Evolutionary conservation across 805 yeast species (phyloP), one percentile per base, ranked within the genome.

Genomic region (Lipomyces mesembrius): DNA sequence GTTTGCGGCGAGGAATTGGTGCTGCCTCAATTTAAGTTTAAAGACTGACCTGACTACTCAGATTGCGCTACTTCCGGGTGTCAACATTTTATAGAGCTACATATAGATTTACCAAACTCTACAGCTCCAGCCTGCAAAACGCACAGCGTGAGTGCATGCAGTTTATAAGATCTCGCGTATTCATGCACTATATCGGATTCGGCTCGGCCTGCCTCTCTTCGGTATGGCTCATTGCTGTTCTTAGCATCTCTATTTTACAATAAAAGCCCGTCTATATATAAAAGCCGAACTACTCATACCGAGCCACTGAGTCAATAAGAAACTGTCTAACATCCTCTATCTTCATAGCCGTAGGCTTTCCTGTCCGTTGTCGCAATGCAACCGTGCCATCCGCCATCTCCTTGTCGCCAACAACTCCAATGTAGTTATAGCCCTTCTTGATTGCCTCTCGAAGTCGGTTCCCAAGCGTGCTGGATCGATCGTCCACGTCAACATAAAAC

Each of bases 341-440:
- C 34, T 54, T 37, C 34, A 59, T 55, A 12, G 60, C 35, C 3
- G 11, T 32, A 3, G 66, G 82, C 62, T 87, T 81, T 63, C 80
- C 81, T 37, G 80, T 84, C 49, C 89, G 79, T 6, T 85, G 76
- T 74, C 97, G 83, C 9, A 94, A 83, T 0, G 96, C 87, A 20
- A 88, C 79, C 0, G 84, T 84, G 0, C 85, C 85, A 49, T 78
- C 77, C 59, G 83, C 85, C 7, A 89, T 80, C 77, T 95, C 99
- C 71, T 86, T 85, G 72, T 92, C 97, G 34, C 99, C 99, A 53
- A 95, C 83, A 78, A 93, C 85, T n/a, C 92, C 80, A 57, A 94
- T 84, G 74, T 85, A 95, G 8, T 89, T 88, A 76, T 90, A 92
- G 0, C 94, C 92, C 72, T 87, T 87, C 63, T 77, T 75, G 14